Base-by-base conservation (phyloP, 495 filamentous ascomycete species). In the Xylaria castorea region DNA sequence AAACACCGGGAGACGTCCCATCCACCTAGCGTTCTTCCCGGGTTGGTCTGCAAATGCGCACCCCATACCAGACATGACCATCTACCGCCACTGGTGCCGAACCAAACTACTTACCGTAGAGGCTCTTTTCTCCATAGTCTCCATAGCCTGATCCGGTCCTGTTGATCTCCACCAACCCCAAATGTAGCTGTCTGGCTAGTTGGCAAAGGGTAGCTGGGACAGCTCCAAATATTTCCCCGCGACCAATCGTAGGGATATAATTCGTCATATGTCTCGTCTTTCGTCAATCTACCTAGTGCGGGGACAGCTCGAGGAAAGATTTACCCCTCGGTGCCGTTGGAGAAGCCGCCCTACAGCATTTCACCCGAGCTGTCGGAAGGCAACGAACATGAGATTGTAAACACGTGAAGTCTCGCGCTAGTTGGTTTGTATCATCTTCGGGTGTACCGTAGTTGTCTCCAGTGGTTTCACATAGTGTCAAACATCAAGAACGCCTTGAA, bases 51-150 rank as follows among this genome's bases (percentile, higher is more conserved):
- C 46, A 40, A 32, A n/a, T 12, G 30, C 20, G 65, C 65, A 40
- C 18, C 42, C 65, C 38, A 42, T 9, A 42, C 38, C 22, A 51
- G 48, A 40, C 48, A 32, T n/a, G 22, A 27, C 22, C 67, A 80
- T 76, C 67, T 80, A 78, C 78, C 78, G 78, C 74, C 38, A 71
- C 71, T 64, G 73, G 74, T 78, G 74, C 76, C 78, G 77, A 79
- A 40, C 73, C 44, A 58, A 40, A 20, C 48, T 14, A 44, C 20
- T 64, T 46, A 27, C 55, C 64, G 50, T 57, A 71, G 73, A 74
- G 57, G 67, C 66, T 55, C 44, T 75, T 22, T 71, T 74, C 72
- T 32, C 76, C 76, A 77, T 71, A 75, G 74, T 74, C 72, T 32
- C 76, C 76, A 77, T 71, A 75, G 74, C 68, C 70, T 46, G 36